Evolutionary conservation across 495 filamentous ascomycete species (phyloP).

Genomic region (Hyphodiscus hymeniophilus): DNA sequence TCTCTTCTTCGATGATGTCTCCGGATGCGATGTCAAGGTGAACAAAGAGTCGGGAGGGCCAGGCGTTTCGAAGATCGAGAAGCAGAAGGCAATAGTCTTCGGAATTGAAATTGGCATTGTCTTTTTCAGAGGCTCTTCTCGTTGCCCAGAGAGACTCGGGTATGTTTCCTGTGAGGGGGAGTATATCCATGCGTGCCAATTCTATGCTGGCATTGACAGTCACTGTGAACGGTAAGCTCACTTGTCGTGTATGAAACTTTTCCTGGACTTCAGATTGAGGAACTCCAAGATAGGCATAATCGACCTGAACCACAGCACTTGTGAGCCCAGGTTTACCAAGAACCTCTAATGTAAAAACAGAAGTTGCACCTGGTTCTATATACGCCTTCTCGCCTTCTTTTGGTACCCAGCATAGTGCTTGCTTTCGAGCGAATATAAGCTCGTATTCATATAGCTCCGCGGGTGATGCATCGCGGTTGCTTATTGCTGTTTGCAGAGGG

Average conservation of each 20-base stretch:
- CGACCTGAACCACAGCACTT: slow-evolving; percentile 71
- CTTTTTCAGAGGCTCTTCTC: slow-evolving; percentile 12
- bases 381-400: slow-evolving; percentile 42
- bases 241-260: slow-evolving; percentile 74
- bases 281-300: slow-evolving; percentile 68
- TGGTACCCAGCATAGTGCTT: slow-evolving; percentile 58
- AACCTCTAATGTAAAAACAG: slow-evolving; percentile 75
- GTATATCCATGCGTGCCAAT: slow-evolving; percentile 65
- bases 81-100: slow-evolving; percentile 71
- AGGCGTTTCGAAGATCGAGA: slow-evolving; percentile 80
- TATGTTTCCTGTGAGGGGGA: slow-evolving; percentile 54
- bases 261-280: slow-evolving; percentile 50
- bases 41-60: slow-evolving; percentile 68
- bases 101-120: slow-evolving; percentile 21
- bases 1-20: slow-evolving; percentile 34
- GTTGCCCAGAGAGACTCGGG: slow-evolving; percentile 36
- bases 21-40: slow-evolving; percentile 30
- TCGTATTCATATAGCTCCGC: slow-evolving; percentile 81
- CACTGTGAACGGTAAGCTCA: slow-evolving; percentile 73
- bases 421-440: slow-evolving; percentile 63
- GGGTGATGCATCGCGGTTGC: slow-evolving; percentile 63
- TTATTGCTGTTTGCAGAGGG: slow-evolving; percentile 64
- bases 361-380: slow-evolving; percentile 60
- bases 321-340: slow-evolving; percentile 79
- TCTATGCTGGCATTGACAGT: slow-evolving; percentile 90